Base-by-base conservation (phyloP, 495 filamentous ascomycete genomes). In the Xylaria nigripes region DNA sequence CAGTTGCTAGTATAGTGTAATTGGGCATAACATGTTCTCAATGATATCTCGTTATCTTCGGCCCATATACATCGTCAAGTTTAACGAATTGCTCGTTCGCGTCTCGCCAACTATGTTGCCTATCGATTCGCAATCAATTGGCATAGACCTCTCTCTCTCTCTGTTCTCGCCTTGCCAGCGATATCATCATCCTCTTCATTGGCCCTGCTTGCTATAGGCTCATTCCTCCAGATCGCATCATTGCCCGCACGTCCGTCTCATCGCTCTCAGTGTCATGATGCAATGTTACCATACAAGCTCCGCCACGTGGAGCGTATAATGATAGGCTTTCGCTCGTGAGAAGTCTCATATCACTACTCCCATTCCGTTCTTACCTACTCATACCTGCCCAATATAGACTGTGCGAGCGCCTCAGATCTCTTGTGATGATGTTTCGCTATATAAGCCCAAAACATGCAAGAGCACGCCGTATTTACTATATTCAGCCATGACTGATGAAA, bases 241-340 rank as follows among this genome's bases (percentile, higher is more conserved):
- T 18, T 32, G 7, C 23, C 49, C 32, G 25, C 13, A 22, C 18
- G 30, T 25, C 16, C 25, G 21, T 15, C 23, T 18, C 36, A n/a
- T 40, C 9, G 29, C n/a, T 40, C 22, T 16, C 41, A 53, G n/a
- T 44, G 27, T 22, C 0, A 24, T 23, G 34, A 18, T 45, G 30
- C 42, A 29, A 19, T 53, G n/a, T 32, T 29, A 53, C 51, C 51
- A 21, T 46, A 32, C 7, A 3, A 2, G 23, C 22, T 21, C 8
- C 41, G 51, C 30, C 51, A 53, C 51, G 51, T 53, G 51, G 51
- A 53, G 25, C 51, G 51, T 53, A 45, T 52, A 15, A 24, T 46
- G 25, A 27, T 12, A 24, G 18, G 2, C 5, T 23, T 13, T 23
- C 19, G 15, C 32, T 53, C 44, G 30, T 53, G 13, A 21, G 42